Conservation (phyloP, 306 rosid genomes). For the Vigna mungo region DNA sequence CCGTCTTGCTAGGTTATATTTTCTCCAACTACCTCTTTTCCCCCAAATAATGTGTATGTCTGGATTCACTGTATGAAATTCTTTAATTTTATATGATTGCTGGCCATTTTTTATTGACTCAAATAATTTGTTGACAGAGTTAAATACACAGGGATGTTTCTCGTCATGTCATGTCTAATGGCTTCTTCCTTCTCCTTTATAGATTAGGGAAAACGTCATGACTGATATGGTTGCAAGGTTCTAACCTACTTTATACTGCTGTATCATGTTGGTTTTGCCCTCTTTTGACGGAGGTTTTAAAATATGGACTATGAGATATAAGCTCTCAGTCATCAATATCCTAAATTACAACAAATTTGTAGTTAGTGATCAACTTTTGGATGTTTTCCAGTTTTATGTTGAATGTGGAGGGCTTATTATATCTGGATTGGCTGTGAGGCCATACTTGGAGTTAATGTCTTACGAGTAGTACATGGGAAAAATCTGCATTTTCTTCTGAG, state of each 20-base stretch:
- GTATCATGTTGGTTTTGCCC: neutral
- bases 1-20: constrained; percentile 88
- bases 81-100: constrained; percentile 22
- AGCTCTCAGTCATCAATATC: neutral
- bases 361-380: neutral
- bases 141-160: neutral
- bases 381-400: neutral
- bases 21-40: neutral
- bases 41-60: constrained; percentile 7
- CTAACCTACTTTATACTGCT: neutral
- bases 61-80: constrained; percentile 3
- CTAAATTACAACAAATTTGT: neutral
- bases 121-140: neutral
- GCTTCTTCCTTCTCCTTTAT: constrained; percentile 1
- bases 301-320: neutral
- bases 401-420: too few species aligned
- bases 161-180: neutral
- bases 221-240: neutral
- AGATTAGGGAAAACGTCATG: neutral
- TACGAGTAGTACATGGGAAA: neutral
- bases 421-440: neutral
- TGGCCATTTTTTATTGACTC: neutral
- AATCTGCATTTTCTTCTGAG: too few species aligned
- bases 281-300: neutral
- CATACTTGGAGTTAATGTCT: neutral